Conservation (phyloP, 2,329 filamentous ascomycete species). For the Hysterium pulicare region DNA sequence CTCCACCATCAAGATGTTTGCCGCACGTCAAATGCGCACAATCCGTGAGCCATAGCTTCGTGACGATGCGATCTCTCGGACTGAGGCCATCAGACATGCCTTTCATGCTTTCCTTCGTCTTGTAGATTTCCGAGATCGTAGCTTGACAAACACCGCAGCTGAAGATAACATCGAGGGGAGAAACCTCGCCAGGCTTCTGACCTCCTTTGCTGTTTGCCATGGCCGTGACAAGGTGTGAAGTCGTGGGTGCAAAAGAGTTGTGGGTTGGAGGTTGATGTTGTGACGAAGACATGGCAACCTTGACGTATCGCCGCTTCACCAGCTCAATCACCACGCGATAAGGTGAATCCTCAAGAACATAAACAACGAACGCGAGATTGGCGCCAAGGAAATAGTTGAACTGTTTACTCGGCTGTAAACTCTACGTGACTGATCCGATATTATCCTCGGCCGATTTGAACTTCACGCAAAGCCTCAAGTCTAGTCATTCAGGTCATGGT, state of each 20-base stretch:
- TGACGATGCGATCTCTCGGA: conserved; percentile 37
- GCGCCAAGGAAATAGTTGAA: too few species aligned
- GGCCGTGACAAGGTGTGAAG: not conserved
- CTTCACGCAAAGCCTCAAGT: too few species aligned
- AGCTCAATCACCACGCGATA: too few species aligned
- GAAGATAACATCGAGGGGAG: conserved; percentile 45
- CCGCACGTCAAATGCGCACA: conserved; percentile 50
- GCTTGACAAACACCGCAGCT: conserved; percentile 48
- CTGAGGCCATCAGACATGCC: conserved; percentile 38
- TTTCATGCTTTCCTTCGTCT: conserved; percentile 32
- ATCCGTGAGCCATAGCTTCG: conserved; percentile 46
- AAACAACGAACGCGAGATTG: too few species aligned
- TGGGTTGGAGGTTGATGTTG: not conserved
- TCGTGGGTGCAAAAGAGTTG: not conserved
- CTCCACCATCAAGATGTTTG: conserved; percentile 48
- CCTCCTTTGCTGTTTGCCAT: conserved; percentile 9
- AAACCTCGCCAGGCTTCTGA: conserved; percentile 22
- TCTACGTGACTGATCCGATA: too few species aligned
- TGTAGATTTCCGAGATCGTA: conserved; percentile 45
- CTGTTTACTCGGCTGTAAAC: too few species aligned
- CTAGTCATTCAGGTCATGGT: too few species aligned
- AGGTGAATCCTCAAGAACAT: too few species aligned
- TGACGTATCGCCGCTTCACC: too few species aligned
- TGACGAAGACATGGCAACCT: not conserved
- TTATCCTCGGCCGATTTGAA: too few species aligned